A percentile compares a stretch with the other conserved stretches of the same genome.
phyloP scores from a whole-genome alignment of 1,139 yeast species.

The Pichia sp. region DNA sequence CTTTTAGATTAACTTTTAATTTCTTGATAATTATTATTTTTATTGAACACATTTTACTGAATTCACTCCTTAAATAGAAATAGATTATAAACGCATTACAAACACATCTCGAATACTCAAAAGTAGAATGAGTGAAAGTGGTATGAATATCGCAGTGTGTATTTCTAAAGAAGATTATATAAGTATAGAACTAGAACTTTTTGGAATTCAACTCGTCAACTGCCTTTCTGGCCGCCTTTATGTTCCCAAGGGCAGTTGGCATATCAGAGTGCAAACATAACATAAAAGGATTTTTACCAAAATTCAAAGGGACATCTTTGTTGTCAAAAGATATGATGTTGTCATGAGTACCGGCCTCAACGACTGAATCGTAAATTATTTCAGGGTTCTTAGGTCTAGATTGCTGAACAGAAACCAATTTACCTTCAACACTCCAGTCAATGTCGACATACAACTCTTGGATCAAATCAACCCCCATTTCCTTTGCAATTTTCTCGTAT shows the following conservation, averaged over 20 bases:
- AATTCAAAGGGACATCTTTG: conserved; percentile 28
- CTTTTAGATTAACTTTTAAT: not conserved
- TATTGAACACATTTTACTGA: not conserved
- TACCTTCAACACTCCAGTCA: conserved; percentile 35
- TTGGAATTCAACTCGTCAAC: conserved; percentile 30
- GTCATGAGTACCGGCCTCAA: conserved; percentile 28
- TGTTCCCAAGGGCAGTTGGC: conserved; percentile 37
- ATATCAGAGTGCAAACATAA: conserved; percentile 39
- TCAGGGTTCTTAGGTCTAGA: conserved; percentile 34
- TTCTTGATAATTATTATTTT: not conserved
- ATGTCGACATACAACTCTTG: conserved; percentile 38
- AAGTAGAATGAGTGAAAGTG: too few relatives aligned
- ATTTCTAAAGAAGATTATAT: too few relatives aligned
- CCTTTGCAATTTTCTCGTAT: conserved; percentile 29
- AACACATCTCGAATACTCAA: too few relatives aligned
- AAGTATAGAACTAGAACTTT: not conserved
- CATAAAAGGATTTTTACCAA: conserved; percentile 32
- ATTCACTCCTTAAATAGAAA: not conserved
- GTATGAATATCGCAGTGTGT: too few relatives aligned
- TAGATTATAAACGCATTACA: too few relatives aligned
- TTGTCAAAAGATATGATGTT: conserved; percentile 25
- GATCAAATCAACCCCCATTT: conserved; percentile 34
- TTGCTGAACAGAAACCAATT: conserved; percentile 27
- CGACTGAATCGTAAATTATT: conserved; percentile 30
- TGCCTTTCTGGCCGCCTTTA: conserved; percentile 32